Evolutionary conservation across 176 grass and related monocot species (phyloP), one percentile per base, ranked within the genome.

Genomic region (Pharus latifolius): DNA sequence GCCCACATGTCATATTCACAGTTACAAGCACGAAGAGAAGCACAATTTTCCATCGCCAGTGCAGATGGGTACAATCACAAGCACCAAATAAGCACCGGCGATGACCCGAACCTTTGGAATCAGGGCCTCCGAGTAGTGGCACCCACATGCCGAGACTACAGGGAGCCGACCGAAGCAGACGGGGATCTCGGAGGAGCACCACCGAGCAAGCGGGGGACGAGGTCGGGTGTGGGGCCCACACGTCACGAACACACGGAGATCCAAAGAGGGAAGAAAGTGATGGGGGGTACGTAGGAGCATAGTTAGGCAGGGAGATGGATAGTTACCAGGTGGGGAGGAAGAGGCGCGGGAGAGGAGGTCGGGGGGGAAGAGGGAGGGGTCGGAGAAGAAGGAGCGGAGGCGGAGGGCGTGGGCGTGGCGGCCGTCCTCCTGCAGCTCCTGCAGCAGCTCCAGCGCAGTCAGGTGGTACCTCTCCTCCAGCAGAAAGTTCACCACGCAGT

Each of bases 401-500:
- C 93, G 89, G 73, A 97, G 91, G 54, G 86, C 89, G 34, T 92
- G 93, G 13, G 91, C 93, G 11, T 87, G 80, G 60, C 89, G 93
- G 15, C 89, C 86, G 60, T 97, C 93, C 76, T 97, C 93, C 26
- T 90, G 76, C 40, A 97, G 76, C 62, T 97, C 93, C 63, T 97
- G 93, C 61, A 97, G 65, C 63, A 97, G 89, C 83, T 97, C 93
- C 44, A 97, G 88, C 53, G 93, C 93, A 22, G 93, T 90, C 52
- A 97, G 87, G 63, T 92, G 81, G 56, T 97, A 97, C 40, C 70
- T 82, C 84, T 97, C 93, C 79, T 97, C 86, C 72, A 97, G 54
- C 74, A 97, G 60, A 54, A 97, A 97, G 67, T 97, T 97, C 61
- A 97, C 93, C 14, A 97, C 93, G 78, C 93, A 97, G 70, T 97